Percentiles rank a stretch among this genome's conserved stretches.
phyloP scores from a whole-genome alignment of 345 rosid species.

The Cardamine resedifolia region DNA sequence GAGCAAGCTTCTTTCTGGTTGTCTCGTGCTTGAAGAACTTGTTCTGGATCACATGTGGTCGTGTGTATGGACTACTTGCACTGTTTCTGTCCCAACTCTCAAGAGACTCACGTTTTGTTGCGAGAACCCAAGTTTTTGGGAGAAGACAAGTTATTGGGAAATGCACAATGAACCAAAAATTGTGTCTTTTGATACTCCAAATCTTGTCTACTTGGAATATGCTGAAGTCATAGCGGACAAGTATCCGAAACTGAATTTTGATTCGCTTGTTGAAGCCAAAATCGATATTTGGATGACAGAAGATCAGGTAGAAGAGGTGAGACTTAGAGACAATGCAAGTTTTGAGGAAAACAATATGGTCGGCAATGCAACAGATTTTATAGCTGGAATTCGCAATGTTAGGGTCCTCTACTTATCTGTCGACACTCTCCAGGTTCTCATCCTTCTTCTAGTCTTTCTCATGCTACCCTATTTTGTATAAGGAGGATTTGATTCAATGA shows the following conservation, averaged over 20 bases:
- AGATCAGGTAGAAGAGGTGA: background rate
- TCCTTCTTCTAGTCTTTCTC: background rate
- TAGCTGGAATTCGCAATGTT: background rate
- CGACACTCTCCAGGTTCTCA: background rate
- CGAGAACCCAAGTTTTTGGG: background rate
- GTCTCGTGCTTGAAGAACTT: constrained; percentile 7
- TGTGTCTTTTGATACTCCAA: constrained; percentile 7
- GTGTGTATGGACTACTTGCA: background rate
- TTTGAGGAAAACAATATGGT: background rate
- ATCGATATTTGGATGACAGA: background rate
- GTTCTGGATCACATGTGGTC: background rate
- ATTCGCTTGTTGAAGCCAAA: constrained; percentile 17
- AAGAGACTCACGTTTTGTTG: background rate
- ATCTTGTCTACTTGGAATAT: constrained; percentile 11
- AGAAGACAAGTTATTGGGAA: too few species aligned
- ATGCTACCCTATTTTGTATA: background rate
- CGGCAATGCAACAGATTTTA: constrained; percentile 5
- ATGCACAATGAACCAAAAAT: background rate
- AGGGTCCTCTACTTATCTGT: background rate
- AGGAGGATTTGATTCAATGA: background rate
- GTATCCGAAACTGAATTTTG: background rate
- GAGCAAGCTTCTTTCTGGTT: constrained; percentile 6
- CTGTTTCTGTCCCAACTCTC: constrained; percentile 18
- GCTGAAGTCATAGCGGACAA: background rate
- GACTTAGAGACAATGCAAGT: background rate